These are phyloP conservation scores for Planoprotostelium fungivorum DNA, from an alignment of 78 protist species.

Conservation along the genomic window DNA sequence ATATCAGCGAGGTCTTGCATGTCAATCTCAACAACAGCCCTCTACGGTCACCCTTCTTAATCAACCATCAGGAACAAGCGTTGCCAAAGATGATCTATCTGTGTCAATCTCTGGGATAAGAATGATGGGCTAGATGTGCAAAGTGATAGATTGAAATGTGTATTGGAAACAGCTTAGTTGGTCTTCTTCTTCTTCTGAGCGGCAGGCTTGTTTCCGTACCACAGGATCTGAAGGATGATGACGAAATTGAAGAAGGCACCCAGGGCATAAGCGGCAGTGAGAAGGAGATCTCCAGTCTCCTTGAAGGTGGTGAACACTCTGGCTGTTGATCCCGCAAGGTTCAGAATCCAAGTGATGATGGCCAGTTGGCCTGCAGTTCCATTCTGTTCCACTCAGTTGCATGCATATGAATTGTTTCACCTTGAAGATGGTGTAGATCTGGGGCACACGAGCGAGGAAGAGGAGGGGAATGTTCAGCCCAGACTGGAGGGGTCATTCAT, in stretches of 20 bases:
- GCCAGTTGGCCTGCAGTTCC: constrained; percentile 72
- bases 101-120: no score
- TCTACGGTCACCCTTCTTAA: no score
- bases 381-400: not conserved
- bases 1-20: no score
- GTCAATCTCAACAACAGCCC: no score
- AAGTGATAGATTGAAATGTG: no score
- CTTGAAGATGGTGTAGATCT: constrained; percentile 37
- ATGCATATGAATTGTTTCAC: not conserved
- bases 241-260: not conserved
- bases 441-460: constrained; percentile 39
- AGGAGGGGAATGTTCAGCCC: constrained; percentile 19
- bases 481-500: not conserved
- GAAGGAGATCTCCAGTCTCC: constrained; percentile 8
- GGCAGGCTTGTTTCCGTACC: not conserved
- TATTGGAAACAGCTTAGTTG: no score
- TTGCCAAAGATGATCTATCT: no score
- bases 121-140: no score
- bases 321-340: constrained; percentile 71
- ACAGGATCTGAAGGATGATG: not conserved
- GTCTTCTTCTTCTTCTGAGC: not conserved
- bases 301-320: constrained; percentile 78
- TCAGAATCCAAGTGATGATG: constrained; percentile 55
- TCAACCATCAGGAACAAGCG: no score
- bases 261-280: not conserved